Base-by-base conservation (phyloP, 169 alveolate species). In the Neospora caninum region DNA sequence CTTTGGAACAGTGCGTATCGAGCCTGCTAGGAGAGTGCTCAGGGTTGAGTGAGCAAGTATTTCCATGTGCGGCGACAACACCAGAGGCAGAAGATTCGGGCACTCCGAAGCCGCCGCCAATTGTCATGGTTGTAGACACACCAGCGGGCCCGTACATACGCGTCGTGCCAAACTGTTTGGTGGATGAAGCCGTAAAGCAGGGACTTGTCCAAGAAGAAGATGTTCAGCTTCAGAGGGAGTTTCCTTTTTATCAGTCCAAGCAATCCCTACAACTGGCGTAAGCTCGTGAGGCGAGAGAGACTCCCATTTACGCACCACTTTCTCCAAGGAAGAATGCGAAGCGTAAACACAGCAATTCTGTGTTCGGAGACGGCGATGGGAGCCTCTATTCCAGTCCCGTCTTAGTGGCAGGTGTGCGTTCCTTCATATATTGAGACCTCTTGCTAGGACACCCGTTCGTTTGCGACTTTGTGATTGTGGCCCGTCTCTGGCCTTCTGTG, bases 111-210 rank as follows among this genome's bases (percentile, higher is more conserved):
- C 92, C 92, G 25, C 88, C 88, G 20, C 93, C 45, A 0, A 69
- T 91, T 0, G 39, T 43, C 25, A 91, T 91, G 93, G 16, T 69
- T 73, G 93, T 91, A 2, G 49, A 73, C 49, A 91, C 93, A 0
- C 93, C 93, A 18, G 88, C 83, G 2, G 93, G 93, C 10, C 93
- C 93, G 20, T 91, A 91, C 49, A 31, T 91, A 27, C 87, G 93
- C 67, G 29, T 16, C 88, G 69, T 91, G 7, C 93, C 93, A 0
- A 43, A 91, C 34, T 73, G 39, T 25, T 87, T 91, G n/a, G 88
- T 91, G 80, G 87, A 80, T 16, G 93, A 91, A 7, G 87, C 93
- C 16, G 82, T 91, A 22, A 73, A 73, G 22, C 82, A 64, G 78
- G 93, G 93, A 31, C 67, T 91, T 1, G 58, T 91, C 7, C 27